A percentile compares a stretch with the other conserved stretches of the same genome.
Evolutionary conservation across 164 flowering plant genomes (phyloP).

Genomic region (Magnolia changhungtana): DNA sequence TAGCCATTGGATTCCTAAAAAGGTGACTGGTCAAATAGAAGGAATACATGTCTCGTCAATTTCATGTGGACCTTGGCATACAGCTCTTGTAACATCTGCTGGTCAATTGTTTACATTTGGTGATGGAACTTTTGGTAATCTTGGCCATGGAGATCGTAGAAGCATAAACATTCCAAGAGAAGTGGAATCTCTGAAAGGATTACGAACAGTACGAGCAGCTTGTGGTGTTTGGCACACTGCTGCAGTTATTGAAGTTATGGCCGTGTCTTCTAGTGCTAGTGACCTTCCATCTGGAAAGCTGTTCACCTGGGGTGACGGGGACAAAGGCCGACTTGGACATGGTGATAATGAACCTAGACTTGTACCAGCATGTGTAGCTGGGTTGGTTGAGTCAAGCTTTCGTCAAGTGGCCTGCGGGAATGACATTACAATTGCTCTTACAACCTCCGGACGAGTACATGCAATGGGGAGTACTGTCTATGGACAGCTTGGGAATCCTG

Average conservation of each 20-base stretch:
- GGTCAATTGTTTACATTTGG: conserved; percentile 95
- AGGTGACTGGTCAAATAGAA: conserved; percentile 59
- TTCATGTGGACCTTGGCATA: conserved; percentile 98
- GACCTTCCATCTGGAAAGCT: conserved; percentile 52
- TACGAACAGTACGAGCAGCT: conserved; percentile 58
- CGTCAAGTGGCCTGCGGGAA: conserved; percentile 80
- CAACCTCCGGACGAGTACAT: conserved; percentile 72
- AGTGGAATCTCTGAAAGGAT: conserved; percentile 69
- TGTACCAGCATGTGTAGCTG: conserved; percentile 53
- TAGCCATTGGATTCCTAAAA: conserved; percentile 87
- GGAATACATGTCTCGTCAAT: conserved; percentile 61
- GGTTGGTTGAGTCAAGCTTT: conserved; percentile 49
- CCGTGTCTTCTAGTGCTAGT: conserved; percentile 30
- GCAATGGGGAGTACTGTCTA: conserved; percentile 72
- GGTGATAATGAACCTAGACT: conserved; percentile 68
- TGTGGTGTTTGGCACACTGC: conserved; percentile 99
- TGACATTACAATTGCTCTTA: conserved; percentile 64
- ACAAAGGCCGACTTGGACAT: conserved; percentile 80
- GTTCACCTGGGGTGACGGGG: conserved; percentile 97
- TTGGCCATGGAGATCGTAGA: conserved; percentile 80
- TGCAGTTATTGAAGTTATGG: conserved; percentile 59
- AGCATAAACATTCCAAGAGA: conserved; percentile 59
- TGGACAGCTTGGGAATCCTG: conserved; percentile 76
- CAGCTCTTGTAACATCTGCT: conserved; percentile 69
- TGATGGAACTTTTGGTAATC: conserved; percentile 92